These are phyloP conservation scores for Berberis thunbergii DNA, from an alignment of 164 flowering plant species.

Conservation along the genomic window DNA sequence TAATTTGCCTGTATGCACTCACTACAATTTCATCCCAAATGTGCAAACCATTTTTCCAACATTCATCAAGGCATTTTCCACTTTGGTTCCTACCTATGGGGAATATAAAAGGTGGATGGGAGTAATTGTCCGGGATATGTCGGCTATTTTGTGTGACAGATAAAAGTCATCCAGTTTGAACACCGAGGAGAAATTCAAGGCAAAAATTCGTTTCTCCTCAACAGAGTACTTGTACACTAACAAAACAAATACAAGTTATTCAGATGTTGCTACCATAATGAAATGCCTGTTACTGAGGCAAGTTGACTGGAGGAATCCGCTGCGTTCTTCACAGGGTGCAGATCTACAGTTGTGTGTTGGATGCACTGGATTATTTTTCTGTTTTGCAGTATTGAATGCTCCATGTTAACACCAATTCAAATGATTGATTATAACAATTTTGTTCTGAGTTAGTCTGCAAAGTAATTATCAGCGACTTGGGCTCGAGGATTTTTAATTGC, in stretches of 20 bases:
- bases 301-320: not conserved
- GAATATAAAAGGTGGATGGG: not conserved
- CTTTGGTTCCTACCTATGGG: not conserved
- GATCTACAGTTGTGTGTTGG: no score
- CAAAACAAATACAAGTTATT: conserved; percentile 8
- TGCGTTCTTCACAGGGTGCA: no score
- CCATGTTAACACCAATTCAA: no score
- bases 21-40: not conserved
- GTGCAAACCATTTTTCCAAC: not conserved
- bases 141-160: not conserved
- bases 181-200: not conserved
- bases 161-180: not conserved
- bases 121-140: not conserved
- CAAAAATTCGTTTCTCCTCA: not conserved
- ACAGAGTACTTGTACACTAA: conserved; percentile 10
- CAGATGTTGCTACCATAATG: conserved; percentile 1
- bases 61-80: not conserved
- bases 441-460: no score
- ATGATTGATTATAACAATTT: no score
- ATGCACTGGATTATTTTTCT: no score
- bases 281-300: not conserved
- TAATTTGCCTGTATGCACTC: conserved; percentile 2
- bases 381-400: no score
- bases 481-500: no score
- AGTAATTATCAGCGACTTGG: no score